Evolutionary conservation across 2,329 filamentous ascomycete species (phyloP), one percentile per base, ranked within the genome.

Genomic region (Pseudogymnoascus sp.): DNA sequence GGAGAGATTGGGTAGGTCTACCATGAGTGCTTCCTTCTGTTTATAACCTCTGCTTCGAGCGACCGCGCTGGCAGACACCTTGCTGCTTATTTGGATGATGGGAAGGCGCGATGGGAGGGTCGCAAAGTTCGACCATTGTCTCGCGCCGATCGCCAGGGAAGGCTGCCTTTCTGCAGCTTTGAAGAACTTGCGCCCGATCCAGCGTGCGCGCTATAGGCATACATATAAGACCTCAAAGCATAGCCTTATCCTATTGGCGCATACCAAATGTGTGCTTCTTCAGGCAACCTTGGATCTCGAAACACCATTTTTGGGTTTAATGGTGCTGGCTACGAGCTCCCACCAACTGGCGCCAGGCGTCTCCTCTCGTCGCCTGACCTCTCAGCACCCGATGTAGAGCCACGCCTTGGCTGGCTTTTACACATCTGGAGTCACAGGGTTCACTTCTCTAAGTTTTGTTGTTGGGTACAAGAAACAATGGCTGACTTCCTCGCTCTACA

Each of bases 1-100:
- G 95, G 95, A 84, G 93, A 76, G 95, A 99, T 79, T 99, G 95
- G 95, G 95, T 97, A 82, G 80, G 91, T 87, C 44, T 61, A 57
- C 21, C 23, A n/a, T 31, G 47, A 53, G 13, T 17, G 33, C 50
- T 61, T 61, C 59, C 59, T 61, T 26, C 59, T 36, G 53, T 38
- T 64, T 28, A 65, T 67, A 47, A 61, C 40, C 57, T 35, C 28
- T 33, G 10, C 28, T 33, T 57, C 13, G 17, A 19, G 19, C 17
- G 31, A 33, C 6, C 31, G 50, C 28, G 5, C 17, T 15, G 28
- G 50, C 50, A 35, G 15, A 5, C 42, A 2, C 61, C n/a, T 2
- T 62, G 17, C 21, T 62, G 61, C 61, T 19, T 47, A 15, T 57
- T 31, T 57, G 50, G 50, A 17, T 11, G 28, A 13, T 57, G 10